Conservation (phyloP, 2,329 filamentous ascomycete genomes). For the Penicillium sp. region DNA sequence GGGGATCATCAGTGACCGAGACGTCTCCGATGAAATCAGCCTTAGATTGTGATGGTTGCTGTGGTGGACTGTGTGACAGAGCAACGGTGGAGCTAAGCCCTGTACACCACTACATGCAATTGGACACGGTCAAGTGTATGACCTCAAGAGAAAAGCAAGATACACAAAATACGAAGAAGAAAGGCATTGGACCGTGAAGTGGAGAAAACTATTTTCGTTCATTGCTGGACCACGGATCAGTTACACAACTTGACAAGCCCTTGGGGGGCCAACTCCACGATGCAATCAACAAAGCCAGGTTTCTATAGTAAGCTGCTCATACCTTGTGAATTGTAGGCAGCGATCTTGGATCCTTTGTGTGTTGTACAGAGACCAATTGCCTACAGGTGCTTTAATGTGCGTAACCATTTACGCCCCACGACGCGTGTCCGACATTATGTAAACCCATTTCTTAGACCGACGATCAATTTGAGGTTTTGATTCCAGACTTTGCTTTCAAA, state of each 20-base stretch:
- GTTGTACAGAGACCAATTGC: neutral
- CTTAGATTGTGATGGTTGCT: neutral
- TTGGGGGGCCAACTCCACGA: neutral
- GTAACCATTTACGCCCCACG: constrained; percentile 4
- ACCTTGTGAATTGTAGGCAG: neutral
- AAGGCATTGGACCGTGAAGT: constrained; percentile 3
- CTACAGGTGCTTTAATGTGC: neutral
- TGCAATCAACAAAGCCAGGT: neutral
- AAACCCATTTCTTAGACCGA: neutral
- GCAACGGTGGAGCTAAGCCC: neutral
- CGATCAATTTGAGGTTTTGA: neutral
- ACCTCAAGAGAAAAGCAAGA: neutral
- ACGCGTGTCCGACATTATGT: constrained; percentile 10
- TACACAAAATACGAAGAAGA: neutral
- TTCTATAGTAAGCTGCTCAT: neutral
- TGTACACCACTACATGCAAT: neutral
- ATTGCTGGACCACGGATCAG: neutral
- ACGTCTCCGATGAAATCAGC: neutral
- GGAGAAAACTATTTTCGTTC: constrained; percentile 3
- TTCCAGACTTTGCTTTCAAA: constrained; percentile 6
- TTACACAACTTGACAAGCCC: neutral
- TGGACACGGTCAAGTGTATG: neutral
- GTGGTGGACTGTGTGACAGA: neutral
- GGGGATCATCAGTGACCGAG: neutral
- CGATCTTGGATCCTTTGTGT: neutral